phyloP scores from a whole-genome alignment of 352 stramenopile species.

The Pythium periplocum region DNA sequence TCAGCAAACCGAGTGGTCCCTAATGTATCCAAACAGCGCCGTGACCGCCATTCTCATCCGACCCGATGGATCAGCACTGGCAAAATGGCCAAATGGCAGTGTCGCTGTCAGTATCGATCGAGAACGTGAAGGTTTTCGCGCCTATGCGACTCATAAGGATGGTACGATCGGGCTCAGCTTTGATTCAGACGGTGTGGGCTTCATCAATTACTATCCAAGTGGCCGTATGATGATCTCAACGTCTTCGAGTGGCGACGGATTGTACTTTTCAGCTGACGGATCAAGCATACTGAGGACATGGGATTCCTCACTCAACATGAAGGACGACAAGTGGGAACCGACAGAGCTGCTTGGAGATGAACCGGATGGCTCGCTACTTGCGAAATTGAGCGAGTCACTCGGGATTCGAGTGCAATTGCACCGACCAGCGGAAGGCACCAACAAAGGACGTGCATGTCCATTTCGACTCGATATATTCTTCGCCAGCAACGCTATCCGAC shows the following conservation, averaged over 20 bases:
- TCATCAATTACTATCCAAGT: conserved; percentile 78
- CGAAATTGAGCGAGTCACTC: conserved; percentile 45
- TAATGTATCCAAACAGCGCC: conserved; percentile 44
- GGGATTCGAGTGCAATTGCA: conserved; percentile 31
- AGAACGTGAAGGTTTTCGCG: conserved; percentile 52
- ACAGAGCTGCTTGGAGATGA: conserved; percentile 28
- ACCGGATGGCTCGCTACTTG: conserved; percentile 35
- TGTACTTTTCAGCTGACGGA: conserved; percentile 45
- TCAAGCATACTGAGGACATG: conserved; percentile 52
- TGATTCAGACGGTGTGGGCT: conserved; percentile 54
- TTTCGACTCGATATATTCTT: conserved; percentile 52
- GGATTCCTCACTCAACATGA: conserved; percentile 32
- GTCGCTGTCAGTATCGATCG: conserved; percentile 66
- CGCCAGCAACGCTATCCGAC: conserved; percentile 31
- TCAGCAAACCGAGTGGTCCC: conserved; percentile 28
- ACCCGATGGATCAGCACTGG: conserved; percentile 53
- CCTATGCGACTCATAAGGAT: conserved; percentile 70
- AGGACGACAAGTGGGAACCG: conserved; percentile 33
- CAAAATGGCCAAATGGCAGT: conserved; percentile 59
- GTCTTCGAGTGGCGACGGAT: conserved; percentile 48
- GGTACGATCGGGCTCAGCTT: conserved; percentile 62
- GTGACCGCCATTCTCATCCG: conserved; percentile 50
- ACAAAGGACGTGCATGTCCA: conserved; percentile 6
- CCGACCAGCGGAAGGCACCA: background rate
- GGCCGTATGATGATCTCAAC: conserved; percentile 70